Evolutionary conservation across 148 eudicot genomes (phyloP), one percentile per base, ranked within the genome.

Genomic region (Dianthus caryophyllus): DNA sequence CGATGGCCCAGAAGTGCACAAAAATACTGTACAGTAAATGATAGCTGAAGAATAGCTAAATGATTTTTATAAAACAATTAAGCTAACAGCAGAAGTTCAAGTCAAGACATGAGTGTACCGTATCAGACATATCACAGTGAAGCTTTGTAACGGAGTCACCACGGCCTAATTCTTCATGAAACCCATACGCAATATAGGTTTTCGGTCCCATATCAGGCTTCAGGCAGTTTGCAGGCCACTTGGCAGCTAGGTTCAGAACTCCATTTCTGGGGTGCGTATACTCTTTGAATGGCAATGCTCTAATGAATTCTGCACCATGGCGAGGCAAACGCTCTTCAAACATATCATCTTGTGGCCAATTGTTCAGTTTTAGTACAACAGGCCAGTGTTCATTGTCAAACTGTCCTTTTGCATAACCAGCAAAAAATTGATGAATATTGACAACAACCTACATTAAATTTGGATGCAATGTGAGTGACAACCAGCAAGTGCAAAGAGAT

Each of bases 201-300:
- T 86, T 89, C 16, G 91, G 89, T 36, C 96, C 96, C 71, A 89
- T 68, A 65, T 86, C 96, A 12, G 89, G 91, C 79, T 84, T 86
- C 66, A 86, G 65, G 17, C 69, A 59, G 0, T 29, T 0, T 3
- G 22, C 7, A 9, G 89, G 87, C 75, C 80, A 74, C 70, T 77
- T 76, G 38, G 91, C 61, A 38, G 91, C 87, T 63, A 89, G 48
- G 70, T 89, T 87, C n/a, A 86, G 69, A 74, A 79, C 61, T 26
- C 96, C 96, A 36, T 76, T 38, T 25, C 25, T 58, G 22, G 87
- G 96, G 71, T 89, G 89, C 16, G 89, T 89, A 27, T 89, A 89
- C 78, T 89, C 89, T 65, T 76, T 74, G 71, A 79, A 84, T 41
- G 96, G 91, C 82, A 89, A 81, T 8, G 87, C 81, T 56, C 79